phyloP scores from a whole-genome alignment of 139 green algal species.

The Tetradesmus obliquus region DNA sequence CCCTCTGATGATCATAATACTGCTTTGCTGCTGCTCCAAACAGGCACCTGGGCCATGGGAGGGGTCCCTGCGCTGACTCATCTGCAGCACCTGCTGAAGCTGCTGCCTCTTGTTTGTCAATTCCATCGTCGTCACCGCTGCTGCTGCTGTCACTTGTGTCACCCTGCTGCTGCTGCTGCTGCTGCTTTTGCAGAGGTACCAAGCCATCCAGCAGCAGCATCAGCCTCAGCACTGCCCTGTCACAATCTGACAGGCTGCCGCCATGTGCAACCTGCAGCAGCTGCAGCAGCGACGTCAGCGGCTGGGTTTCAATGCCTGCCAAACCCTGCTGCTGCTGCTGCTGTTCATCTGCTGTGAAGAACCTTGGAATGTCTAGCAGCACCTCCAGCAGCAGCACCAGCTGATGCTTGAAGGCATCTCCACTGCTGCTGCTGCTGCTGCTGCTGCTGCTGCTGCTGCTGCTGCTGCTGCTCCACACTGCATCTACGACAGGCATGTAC shows the following conservation, averaged over 20 bases:
- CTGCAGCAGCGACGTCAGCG: constrained; percentile 51
- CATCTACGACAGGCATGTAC: constrained; percentile 55
- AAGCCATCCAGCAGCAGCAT: constrained; percentile 62
- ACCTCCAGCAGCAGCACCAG: constrained; percentile 66
- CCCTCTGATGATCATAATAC: constrained; percentile 11
- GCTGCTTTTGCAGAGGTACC: constrained; percentile 36
- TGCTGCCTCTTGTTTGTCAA: background rate
- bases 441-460: background rate
- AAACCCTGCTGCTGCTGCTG: constrained; percentile 5
- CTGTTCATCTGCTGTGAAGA: constrained; percentile 39
- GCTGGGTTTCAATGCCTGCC: background rate
- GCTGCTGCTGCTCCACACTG: background rate
- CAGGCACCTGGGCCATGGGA: constrained; percentile 42
- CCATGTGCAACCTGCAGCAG: constrained; percentile 17
- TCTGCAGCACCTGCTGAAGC: background rate
- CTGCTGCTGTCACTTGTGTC: background rate
- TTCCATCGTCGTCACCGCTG: background rate
- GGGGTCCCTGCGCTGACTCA: background rate
- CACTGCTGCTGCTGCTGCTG: constrained; percentile 7
- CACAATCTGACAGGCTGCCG: constrained; percentile 50
- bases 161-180: background rate
- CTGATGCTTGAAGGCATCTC: constrained; percentile 50
- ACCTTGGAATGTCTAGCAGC: constrained; percentile 61
- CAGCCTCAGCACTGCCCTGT: constrained; percentile 66
- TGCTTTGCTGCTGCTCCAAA: constrained; percentile 46